Conservation (phyloP, 2,329 filamentous ascomycete species). For the Basipetospora sp. region DNA sequence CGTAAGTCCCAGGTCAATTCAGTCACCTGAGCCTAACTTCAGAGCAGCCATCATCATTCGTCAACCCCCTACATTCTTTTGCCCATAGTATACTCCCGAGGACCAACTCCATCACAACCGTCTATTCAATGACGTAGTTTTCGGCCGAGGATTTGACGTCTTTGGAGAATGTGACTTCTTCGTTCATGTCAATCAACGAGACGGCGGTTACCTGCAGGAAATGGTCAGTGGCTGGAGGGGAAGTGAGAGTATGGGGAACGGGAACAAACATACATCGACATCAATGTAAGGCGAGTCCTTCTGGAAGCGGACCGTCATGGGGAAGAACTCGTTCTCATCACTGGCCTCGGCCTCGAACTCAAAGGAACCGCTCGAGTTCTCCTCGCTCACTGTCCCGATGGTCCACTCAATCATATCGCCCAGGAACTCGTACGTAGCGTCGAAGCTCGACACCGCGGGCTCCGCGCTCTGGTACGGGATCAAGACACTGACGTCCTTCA, state of each 20-base stretch:
- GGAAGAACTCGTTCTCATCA: conserved; percentile 93
- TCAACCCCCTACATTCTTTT: too few relatives aligned
- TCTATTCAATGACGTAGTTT: conserved; percentile 60
- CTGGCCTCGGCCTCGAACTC: conserved; percentile 85
- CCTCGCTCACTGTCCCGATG: conserved; percentile 70
- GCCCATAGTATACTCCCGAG: background rate
- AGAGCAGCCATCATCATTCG: too few relatives aligned
- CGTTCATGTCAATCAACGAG: conserved; percentile 56
- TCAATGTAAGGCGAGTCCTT: conserved; percentile 80
- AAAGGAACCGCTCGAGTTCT: conserved; percentile 72
- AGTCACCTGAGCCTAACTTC: too few relatives aligned
- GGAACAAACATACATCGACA: conserved; percentile 76
- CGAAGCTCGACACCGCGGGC: conserved; percentile 80
- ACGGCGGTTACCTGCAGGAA: conserved; percentile 45
- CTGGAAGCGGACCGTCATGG: conserved; percentile 80
- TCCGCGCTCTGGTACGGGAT: conserved; percentile 80
- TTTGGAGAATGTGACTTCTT: conserved; percentile 70
- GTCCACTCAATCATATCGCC: conserved; percentile 91
- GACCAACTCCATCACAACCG: background rate
- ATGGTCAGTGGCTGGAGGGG: too few relatives aligned
- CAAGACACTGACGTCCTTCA: conserved; percentile 72
- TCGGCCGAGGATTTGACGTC: conserved; percentile 66
- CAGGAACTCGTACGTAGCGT: conserved; percentile 84
- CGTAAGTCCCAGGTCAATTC: too few relatives aligned
- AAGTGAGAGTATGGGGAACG: too few relatives aligned